phyloP scores from a whole-genome alignment of 345 rosid genomes.

The Anacardium occidentale region DNA sequence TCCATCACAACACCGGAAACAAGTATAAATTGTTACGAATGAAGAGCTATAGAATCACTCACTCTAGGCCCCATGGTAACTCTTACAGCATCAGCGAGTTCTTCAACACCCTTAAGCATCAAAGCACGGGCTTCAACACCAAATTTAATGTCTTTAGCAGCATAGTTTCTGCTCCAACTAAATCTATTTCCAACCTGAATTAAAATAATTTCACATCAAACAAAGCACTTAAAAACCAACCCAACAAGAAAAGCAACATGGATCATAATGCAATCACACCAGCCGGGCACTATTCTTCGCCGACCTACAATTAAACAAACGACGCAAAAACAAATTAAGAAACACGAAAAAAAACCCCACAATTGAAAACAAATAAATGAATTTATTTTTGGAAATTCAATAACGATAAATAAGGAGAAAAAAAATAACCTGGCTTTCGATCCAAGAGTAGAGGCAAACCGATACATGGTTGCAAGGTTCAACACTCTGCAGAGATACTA shows the following conservation, averaged over 20 bases:
- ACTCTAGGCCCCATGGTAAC: conserved; percentile 85
- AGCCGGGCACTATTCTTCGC: conserved; percentile 29
- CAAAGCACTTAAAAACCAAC: not conserved
- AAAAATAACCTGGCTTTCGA: no score
- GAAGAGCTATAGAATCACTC: not conserved
- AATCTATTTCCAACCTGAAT: no score
- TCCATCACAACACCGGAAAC: not conserved
- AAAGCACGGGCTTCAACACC: conserved; percentile 68
- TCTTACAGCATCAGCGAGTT: conserved; percentile 63
- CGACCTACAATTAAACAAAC: conserved; percentile 20
- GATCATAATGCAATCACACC: conserved; percentile 12
- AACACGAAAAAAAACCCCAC: not conserved
- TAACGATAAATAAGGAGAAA: no score
- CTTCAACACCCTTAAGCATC: conserved; percentile 75
- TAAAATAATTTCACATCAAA: not conserved
- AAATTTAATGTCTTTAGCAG: conserved; percentile 58
- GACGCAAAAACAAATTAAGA: not conserved
- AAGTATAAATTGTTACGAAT: no score
- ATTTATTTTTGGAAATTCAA: not conserved
- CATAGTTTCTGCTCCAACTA: conserved; percentile 58
- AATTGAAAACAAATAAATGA: not conserved
- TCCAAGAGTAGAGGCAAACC: no score
- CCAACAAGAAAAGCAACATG: not conserved
- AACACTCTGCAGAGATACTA: no score
- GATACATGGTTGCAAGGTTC: no score